These are phyloP conservation scores for Geotrichum reessii DNA, from an alignment of 1,139 yeast species.

Conservation along the genomic window DNA sequence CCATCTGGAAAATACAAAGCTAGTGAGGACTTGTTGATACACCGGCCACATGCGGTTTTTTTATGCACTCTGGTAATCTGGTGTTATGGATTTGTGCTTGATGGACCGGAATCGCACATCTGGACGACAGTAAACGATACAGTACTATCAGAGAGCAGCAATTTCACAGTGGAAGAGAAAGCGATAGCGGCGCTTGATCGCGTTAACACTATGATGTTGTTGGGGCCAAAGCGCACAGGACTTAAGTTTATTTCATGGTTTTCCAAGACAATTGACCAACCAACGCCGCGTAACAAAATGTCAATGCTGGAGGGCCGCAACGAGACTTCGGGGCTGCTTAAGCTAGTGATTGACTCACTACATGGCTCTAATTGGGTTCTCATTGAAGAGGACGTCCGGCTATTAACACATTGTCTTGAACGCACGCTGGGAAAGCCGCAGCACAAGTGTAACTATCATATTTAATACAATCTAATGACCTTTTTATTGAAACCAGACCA, in stretches of 20 bases:
- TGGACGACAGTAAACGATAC: conserved; percentile 2
- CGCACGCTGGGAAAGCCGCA: conserved; percentile 32
- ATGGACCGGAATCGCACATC: conserved; percentile 51
- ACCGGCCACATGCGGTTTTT: conserved; percentile 53
- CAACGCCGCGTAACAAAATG: conserved; percentile 7
- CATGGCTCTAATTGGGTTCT: conserved; percentile 31
- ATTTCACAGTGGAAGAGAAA: not conserved
- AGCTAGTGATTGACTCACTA: conserved; percentile 30
- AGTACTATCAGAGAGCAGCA: not conserved
- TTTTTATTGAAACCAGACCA: not conserved
- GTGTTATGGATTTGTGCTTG: conserved; percentile 48
- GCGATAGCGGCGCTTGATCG: conserved; percentile 4
- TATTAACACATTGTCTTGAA: conserved; percentile 32
- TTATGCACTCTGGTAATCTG: conserved; percentile 51
- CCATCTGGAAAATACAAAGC: conserved; percentile 38
- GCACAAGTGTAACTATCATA: conserved; percentile 26
- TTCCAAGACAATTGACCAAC: not conserved
- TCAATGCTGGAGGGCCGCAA: conserved; percentile 24
- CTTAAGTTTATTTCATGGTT: conserved; percentile 8
- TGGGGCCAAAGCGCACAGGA: not conserved
- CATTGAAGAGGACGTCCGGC: conserved; percentile 31
- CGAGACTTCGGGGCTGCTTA: conserved; percentile 33
- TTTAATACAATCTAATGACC: not conserved
- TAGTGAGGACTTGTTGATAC: conserved; percentile 48
- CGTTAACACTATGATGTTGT: not conserved